These are phyloP conservation scores for Phytophthora palmivora DNA, from an alignment of 352 stramenopile genomes.

Conservation along the genomic window DNA sequence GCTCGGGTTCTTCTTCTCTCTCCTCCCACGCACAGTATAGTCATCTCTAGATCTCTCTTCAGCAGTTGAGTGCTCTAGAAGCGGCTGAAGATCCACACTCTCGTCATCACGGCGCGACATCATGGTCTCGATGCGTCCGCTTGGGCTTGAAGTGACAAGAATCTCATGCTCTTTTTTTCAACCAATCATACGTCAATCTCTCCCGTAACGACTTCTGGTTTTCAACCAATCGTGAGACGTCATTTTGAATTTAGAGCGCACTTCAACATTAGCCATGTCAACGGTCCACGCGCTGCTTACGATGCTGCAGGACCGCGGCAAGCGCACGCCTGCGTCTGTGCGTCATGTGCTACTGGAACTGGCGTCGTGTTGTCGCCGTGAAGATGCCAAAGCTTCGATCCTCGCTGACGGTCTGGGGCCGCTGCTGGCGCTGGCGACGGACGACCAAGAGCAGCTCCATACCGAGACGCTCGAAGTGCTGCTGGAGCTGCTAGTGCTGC, in stretches of 20 bases:
- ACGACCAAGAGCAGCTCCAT: conserved; percentile 14
- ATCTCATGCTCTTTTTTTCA: conserved; percentile 3
- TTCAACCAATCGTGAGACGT: conserved; percentile 15
- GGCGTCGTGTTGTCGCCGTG: conserved; percentile 43
- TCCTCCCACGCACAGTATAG: neutral
- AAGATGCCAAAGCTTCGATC: conserved; percentile 44
- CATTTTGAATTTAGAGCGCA: neutral
- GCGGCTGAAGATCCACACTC: conserved; percentile 27
- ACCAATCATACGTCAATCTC: conserved; percentile 5
- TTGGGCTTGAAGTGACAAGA: conserved; percentile 22
- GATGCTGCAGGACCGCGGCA: conserved; percentile 42
- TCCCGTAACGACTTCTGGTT: conserved; percentile 3
- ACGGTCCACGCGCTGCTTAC: conserved; percentile 51
- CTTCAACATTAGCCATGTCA: conserved; percentile 49
- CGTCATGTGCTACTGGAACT: conserved; percentile 44
- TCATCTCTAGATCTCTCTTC: neutral
- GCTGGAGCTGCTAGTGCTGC: conserved; percentile 50
- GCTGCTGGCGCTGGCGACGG: conserved; percentile 34
- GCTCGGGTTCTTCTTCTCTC: conserved; percentile 10
- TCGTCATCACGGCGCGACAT: conserved; percentile 4
- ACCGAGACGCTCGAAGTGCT: conserved; percentile 42
- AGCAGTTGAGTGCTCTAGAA: conserved; percentile 18
- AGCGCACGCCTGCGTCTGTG: conserved; percentile 22
- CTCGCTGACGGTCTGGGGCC: conserved; percentile 38
- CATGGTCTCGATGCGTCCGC: conserved; percentile 7